Evolutionary conservation across 164 flowering plant species (phyloP).

Genomic region (Berberis thunbergii): DNA sequence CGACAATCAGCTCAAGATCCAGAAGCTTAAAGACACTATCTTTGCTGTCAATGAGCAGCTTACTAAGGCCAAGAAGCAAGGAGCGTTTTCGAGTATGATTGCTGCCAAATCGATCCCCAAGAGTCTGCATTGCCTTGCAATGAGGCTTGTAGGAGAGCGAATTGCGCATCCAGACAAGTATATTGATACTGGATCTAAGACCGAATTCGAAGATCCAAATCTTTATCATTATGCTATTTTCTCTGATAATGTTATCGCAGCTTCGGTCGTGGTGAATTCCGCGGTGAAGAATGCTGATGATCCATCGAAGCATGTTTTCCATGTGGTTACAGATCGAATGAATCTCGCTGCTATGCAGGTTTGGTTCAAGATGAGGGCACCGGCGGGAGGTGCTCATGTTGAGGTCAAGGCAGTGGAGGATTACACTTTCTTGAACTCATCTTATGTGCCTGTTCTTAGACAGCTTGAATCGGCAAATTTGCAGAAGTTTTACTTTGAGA

Average conservation of each 20-base stretch:
- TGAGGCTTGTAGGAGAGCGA: slow-evolving; percentile 6
- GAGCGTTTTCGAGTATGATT: slow-evolving; percentile 7
- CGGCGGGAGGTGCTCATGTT: slow-evolving; percentile 9
- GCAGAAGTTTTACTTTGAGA: slow-evolving; percentile 10
- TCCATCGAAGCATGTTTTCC: slow-evolving; percentile 8
- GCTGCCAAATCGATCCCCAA: slow-evolving; percentile 6
- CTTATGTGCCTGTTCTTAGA: slow-evolving; percentile 9
- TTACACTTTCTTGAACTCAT: slow-evolving; percentile 5
- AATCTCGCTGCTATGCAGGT: slow-evolving; percentile 10
- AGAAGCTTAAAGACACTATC: slow-evolving; percentile 9
- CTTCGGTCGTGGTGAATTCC: slow-evolving; percentile 8
- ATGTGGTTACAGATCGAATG: slow-evolving; percentile 10
- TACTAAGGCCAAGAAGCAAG: slow-evolving; percentile 6
- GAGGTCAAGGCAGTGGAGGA: slow-evolving; percentile 11
- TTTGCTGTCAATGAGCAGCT: slow-evolving; percentile 11
- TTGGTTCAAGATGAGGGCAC: slow-evolving; percentile 7
- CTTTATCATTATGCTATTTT: slow-evolving; percentile 8
- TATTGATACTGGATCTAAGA: slow-evolving; percentile 3
- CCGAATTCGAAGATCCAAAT: slow-evolving; percentile 4
- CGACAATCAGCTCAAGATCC: slow-evolving; percentile 8
- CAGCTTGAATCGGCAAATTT: slow-evolving; percentile 7
- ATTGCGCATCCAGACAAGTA: slow-evolving; percentile 8
- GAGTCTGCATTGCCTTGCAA: slow-evolving; percentile 9
- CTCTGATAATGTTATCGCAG: slow-evolving; percentile 9
- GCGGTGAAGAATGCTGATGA: slow-evolving; percentile 6